A percentile compares a stretch with the other conserved stretches of the same genome.
phyloP scores from a whole-genome alignment of 345 rosid species.

The rapeseed (Brassica napus) region Da-Ae NC_063440.1:19510001-19510500 shows the following conservation, averaged over 20 bases:
- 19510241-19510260: slow-evolving; percentile 55
- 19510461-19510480: slow-evolving; percentile 27
- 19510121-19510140: slow-evolving; percentile 17
- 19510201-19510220: slow-evolving; percentile 33
- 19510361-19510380: slow-evolving; percentile 29
- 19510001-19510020: slow-evolving; percentile 41
- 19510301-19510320: background rate
- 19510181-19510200: slow-evolving; percentile 76
- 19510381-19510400: slow-evolving; percentile 38
- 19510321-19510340: background rate
- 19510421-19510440: slow-evolving; percentile 27
- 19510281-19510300: slow-evolving; percentile 5
- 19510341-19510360: slow-evolving; percentile 28
- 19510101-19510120: slow-evolving; percentile 15
- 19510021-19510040: slow-evolving; percentile 57
- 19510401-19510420: slow-evolving; percentile 34
- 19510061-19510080: slow-evolving; percentile 2
- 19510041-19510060: slow-evolving; percentile 17
- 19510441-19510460: slow-evolving; percentile 4
- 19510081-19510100: slow-evolving; percentile 27
- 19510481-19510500: slow-evolving; percentile 37
- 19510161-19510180: slow-evolving; percentile 51
- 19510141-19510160: slow-evolving; percentile 19
- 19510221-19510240: slow-evolving; percentile 44
- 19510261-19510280: slow-evolving; percentile 22